phyloP scores from a whole-genome alignment of 2,329 filamentous ascomycete genomes.

The Purpureocillium lavendulum region DNA sequence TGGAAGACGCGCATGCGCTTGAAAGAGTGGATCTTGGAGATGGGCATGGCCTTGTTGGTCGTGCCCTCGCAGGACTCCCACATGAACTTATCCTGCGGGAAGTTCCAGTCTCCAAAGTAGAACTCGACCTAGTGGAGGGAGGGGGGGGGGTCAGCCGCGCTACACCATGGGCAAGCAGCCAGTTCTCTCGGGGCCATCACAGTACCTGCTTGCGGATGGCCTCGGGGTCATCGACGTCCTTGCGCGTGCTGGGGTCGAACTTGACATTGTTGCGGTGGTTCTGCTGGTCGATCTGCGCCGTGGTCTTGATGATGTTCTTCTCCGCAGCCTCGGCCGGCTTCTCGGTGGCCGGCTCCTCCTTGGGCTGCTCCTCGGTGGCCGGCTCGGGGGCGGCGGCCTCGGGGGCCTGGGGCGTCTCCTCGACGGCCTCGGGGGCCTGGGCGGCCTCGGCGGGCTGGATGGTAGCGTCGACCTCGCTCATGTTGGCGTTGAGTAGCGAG shows the following conservation, averaged over 20 bases:
- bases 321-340: conserved; percentile 2
- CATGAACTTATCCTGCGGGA: conserved; percentile 82
- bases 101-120: conserved; percentile 89
- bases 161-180: no score
- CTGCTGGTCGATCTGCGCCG: conserved; percentile 27
- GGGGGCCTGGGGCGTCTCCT: conserved; percentile 13
- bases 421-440: conserved; percentile 14
- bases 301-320: conserved; percentile 34
- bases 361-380: conserved; percentile 11
- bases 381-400: conserved; percentile 8
- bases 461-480: conserved; percentile 14
- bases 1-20: conserved; percentile 96
- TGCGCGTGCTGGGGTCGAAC: conserved; percentile 58
- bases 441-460: conserved; percentile 15
- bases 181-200: not conserved
- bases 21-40: conserved; percentile 76
- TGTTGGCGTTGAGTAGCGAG: not conserved
- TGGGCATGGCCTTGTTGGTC: conserved; percentile 71
- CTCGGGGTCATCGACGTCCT: conserved; percentile 67
- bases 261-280: conserved; percentile 52
- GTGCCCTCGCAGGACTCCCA: conserved; percentile 69
- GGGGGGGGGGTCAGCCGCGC: no score
- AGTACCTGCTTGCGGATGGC: conserved; percentile 77
- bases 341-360: conserved; percentile 4
- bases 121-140: conserved; percentile 67